Evolutionary conservation across 495 filamentous ascomycete species (phyloP).

Genomic region (Podospora pseudocomata): DNA sequence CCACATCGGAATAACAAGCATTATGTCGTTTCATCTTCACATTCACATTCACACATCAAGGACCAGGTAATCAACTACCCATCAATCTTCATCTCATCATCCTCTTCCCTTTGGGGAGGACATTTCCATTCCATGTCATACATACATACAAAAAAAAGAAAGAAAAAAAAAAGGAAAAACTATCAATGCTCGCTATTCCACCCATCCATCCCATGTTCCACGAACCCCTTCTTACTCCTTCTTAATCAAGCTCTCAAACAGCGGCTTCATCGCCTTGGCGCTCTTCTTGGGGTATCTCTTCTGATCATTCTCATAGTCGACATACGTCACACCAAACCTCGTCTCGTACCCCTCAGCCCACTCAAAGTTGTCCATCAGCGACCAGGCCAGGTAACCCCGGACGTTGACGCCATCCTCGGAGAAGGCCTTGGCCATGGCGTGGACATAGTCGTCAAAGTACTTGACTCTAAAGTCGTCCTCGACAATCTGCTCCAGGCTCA

Average conservation of each 20-base stretch:
- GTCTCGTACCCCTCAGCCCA: conserved; percentile 81
- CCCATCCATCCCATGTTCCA: neutral
- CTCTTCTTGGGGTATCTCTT: conserved; percentile 77
- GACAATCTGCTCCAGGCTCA: conserved; percentile 62
- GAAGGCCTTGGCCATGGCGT: conserved; percentile 65
- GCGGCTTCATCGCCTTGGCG: conserved; percentile 58
- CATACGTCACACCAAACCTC: conserved; percentile 74
- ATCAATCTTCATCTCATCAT: neutral
- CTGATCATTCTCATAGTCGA: conserved; percentile 71
- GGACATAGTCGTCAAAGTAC: conserved; percentile 71
- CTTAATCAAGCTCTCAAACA: conserved; percentile 59
- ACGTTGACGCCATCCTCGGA: conserved; percentile 67
- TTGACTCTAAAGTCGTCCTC: conserved; percentile 71
- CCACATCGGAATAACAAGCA: neutral
- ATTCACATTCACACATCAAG: neutral
- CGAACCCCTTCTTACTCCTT: conserved; percentile 31
- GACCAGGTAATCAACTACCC: neutral
- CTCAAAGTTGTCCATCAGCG: conserved; percentile 70
- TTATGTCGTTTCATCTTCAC: neutral
- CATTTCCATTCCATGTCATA: neutral
- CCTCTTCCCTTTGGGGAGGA: neutral
- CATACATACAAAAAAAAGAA: neutral
- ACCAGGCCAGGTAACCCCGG: conserved; percentile 74
- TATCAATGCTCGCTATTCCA: neutral
- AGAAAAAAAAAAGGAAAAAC: neutral